Conservation (phyloP, 495 filamentous ascomycete genomes). For the Penicillium canariense region DNA sequence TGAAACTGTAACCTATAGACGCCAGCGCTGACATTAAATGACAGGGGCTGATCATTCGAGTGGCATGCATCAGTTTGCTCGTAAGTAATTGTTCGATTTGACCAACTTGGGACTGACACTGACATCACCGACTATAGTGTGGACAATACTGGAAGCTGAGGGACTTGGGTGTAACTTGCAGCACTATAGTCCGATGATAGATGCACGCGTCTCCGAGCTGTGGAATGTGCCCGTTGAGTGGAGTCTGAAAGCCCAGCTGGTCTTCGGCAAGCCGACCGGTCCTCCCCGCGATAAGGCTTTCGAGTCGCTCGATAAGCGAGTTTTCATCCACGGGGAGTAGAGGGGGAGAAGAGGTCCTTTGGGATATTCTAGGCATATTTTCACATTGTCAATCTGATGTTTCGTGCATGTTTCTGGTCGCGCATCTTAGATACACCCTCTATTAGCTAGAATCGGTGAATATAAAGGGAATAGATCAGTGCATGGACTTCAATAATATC, state of each 20-base stretch:
- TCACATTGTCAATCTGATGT: no score
- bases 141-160: slow-evolving; percentile 66
- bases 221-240: slow-evolving; percentile 61
- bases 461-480: not conserved
- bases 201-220: slow-evolving; percentile 51
- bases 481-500: not conserved
- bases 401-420: not conserved
- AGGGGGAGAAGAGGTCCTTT: not conserved
- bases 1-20: no score
- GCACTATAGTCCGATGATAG: slow-evolving; percentile 65
- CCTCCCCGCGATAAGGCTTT: slow-evolving; percentile 18
- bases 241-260: slow-evolving; percentile 59
- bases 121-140: slow-evolving; percentile 34
- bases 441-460: not conserved
- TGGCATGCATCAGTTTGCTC: slow-evolving; percentile 65
- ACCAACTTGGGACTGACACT: not conserved
- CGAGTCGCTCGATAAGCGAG: slow-evolving; percentile 13
- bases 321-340: slow-evolving; percentile 20
- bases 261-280: slow-evolving; percentile 56
- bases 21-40: not conserved
- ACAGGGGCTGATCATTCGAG: slow-evolving; percentile 57
- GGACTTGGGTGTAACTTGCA: slow-evolving; percentile 72
- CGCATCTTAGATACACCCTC: not conserved
- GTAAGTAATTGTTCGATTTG: slow-evolving; percentile 8
- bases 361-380: not conserved